Evolutionary conservation across 495 filamentous ascomycete genomes (phyloP), one percentile per base, ranked within the genome.

Genomic region (Hyaloscypha finlandica): DNA sequence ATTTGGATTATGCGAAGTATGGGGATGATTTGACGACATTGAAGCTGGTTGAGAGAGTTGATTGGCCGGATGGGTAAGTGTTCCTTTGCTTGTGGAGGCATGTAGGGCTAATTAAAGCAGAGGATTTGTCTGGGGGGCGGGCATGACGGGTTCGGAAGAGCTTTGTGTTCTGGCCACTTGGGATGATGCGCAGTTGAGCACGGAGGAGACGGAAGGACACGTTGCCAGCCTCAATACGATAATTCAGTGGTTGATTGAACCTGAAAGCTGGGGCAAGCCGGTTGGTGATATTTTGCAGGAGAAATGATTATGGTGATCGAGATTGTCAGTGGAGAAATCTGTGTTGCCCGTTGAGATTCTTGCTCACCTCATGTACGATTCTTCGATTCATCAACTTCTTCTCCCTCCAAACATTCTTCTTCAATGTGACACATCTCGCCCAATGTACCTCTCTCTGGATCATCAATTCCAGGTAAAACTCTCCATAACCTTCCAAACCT

Each of bases 11-110:
- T 14, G 14, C 32, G 8, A 33, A 63, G 16, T 42, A 61, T 42
- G 59, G 25, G 20, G 8, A 22, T 48, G 32, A 31, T 59, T 20
- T 59, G 30, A 59, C 16, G 11, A 42, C 42, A 2, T 33, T 63
- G 45, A 30, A 54, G 25, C 22, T 42, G 1, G 6, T 63, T 20
- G 20, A 32, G 9, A 63, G 60, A 54, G 29, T 52, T 52, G 60
- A 63, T 53, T 63, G 60, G 42, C 60, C 60, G 20, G 60, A 63
- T 32, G 29, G 39, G 60, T 63, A 52, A 63, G 60, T 53, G 2
- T 30, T 32, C n/a, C 35, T 19, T 56, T 45, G 19, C 9, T 19
- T 35, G 20, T 19, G 6, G 29, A n/a, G 19, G 32, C 1, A 51
- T 63, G 31, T 6, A 25, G 22, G 25, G 22, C 33, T 61, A 30